A percentile compares a stretch with the other conserved stretches of the same genome.
These are phyloP conservation scores for Phytomonas francai DNA, from an alignment of 208 protist species.

Conservation along the genomic window DNA sequence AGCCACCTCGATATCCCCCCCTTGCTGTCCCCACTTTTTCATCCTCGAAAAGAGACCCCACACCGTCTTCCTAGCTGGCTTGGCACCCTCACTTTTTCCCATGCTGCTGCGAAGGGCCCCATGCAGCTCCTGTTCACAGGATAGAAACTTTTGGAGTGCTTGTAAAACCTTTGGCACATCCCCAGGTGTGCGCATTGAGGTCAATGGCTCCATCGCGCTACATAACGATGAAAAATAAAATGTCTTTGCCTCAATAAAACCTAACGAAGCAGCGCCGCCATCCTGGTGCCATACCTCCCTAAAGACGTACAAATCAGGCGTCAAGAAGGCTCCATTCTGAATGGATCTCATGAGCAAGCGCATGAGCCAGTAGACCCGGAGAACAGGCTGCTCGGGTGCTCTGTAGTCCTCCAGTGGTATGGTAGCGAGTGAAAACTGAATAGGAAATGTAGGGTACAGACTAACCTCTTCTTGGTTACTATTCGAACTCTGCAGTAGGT, in stretches of 20 bases:
- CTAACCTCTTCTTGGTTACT: slow-evolving; percentile 29
- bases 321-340: slow-evolving; percentile 64
- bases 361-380: slow-evolving; percentile 79
- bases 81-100: slow-evolving; percentile 28
- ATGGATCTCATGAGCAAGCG: slow-evolving; percentile 60
- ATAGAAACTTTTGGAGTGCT: slow-evolving; percentile 36
- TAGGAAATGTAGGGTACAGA: slow-evolving; percentile 50
- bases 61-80: slow-evolving; percentile 32
- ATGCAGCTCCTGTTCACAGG: slow-evolving; percentile 30
- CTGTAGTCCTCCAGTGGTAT: slow-evolving; percentile 58
- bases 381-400: slow-evolving; percentile 28
- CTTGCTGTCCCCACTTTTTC: slow-evolving; percentile 60
- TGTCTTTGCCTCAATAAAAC: slow-evolving; percentile 46
- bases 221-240: slow-evolving; percentile 60
- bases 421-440: slow-evolving; percentile 45
- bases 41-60: slow-evolving; percentile 49
- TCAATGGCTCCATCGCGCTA: slow-evolving; percentile 51
- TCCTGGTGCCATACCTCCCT: slow-evolving; percentile 72
- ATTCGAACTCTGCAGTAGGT: slow-evolving; percentile 41
- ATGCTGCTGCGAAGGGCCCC: slow-evolving; percentile 40
- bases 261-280: slow-evolving; percentile 33
- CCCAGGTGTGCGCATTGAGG: slow-evolving; percentile 36
- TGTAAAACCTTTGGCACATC: slow-evolving; percentile 34
- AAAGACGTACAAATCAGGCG: slow-evolving; percentile 67
- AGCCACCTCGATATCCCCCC: slow-evolving; percentile 43